A percentile compares a stretch with the other conserved stretches of the same genome.
These are phyloP conservation scores for Crassisporium funariophilum DNA, from an alignment of 768 basidiomycete genomes.

Conservation along the genomic window DNA sequence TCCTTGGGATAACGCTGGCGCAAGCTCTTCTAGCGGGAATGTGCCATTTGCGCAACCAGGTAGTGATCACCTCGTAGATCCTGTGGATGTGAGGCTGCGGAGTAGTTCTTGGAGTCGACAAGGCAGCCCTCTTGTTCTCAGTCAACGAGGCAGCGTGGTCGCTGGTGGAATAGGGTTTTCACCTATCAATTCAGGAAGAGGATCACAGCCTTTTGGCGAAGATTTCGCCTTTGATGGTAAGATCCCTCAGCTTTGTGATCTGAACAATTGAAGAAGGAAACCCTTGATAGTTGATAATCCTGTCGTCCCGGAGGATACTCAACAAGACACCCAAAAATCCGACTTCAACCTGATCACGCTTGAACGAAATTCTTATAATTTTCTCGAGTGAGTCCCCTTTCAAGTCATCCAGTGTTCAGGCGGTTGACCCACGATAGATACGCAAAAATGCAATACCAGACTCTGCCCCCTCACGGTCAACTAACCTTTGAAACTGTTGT, in stretches of 20 bases:
- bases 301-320: conserved; percentile 16
- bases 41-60: conserved; percentile 34
- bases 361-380: conserved; percentile 79
- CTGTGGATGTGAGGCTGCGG: conserved; percentile 53
- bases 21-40: conserved; percentile 58
- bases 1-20: conserved; percentile 83
- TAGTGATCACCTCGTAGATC: conserved; percentile 51
- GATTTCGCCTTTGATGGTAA: conserved; percentile 71
- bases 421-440: conserved; percentile 49
- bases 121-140: conserved; percentile 58
- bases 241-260: conserved; percentile 8
- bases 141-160: conserved; percentile 43
- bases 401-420: conserved; percentile 7
- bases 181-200: conserved; percentile 46
- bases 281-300: conserved; percentile 14
- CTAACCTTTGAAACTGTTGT: conserved; percentile 69
- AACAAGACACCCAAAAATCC: conserved; percentile 53
- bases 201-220: conserved; percentile 50
- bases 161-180: conserved; percentile 49
- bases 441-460: conserved; percentile 71
- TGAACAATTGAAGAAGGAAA: no score
- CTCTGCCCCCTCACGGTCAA: conserved; percentile 48
- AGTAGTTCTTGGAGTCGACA: conserved; percentile 57
- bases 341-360: conserved; percentile 59
- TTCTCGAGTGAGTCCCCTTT: conserved; percentile 61